Percentiles rank a stretch among this genome's conserved stretches.
phyloP scores from a whole-genome alignment of 2,329 filamentous ascomycete species.

The Leptographium wingfieldii region DNA sequence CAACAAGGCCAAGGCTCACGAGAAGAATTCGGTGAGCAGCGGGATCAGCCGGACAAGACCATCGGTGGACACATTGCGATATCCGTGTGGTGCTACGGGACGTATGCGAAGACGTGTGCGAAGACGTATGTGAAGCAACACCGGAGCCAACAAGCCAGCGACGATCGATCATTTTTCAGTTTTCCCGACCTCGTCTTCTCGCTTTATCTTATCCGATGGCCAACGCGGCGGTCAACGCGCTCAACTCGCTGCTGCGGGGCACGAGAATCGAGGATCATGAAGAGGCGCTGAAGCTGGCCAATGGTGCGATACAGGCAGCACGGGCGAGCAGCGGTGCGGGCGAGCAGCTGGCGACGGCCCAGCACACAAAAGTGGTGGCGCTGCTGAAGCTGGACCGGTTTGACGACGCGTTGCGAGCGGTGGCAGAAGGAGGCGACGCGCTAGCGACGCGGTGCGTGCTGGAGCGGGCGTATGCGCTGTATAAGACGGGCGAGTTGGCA shows the following conservation, averaged over 20 bases:
- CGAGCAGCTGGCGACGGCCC: constrained; percentile 32
- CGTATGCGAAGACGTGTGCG: no score
- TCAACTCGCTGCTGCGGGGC: constrained; percentile 41
- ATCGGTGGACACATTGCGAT: not conserved
- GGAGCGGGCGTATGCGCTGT: constrained; percentile 72
- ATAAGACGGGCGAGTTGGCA: constrained; percentile 59
- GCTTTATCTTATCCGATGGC: constrained; percentile 7
- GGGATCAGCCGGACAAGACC: not conserved
- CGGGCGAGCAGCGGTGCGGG: constrained; percentile 43
- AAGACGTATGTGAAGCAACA: no score
- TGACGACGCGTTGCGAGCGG: constrained; percentile 58
- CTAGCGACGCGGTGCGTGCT: constrained; percentile 49
- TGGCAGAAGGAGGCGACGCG: constrained; percentile 49
- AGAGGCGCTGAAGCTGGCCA: constrained; percentile 54
- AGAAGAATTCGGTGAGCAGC: not conserved
- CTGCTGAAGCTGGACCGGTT: constrained; percentile 74
- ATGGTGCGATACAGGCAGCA: constrained; percentile 47
- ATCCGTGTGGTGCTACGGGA: no score
- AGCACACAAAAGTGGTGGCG: constrained; percentile 59
- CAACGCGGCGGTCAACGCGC: constrained; percentile 29
- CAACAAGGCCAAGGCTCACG: not conserved
- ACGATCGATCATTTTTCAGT: not conserved
- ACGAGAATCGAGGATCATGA: constrained; percentile 57
- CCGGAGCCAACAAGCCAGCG: no score
- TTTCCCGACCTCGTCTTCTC: not conserved